Conservation (phyloP, 768 basidiomycete species). For the Agaricus blazei region DNA sequence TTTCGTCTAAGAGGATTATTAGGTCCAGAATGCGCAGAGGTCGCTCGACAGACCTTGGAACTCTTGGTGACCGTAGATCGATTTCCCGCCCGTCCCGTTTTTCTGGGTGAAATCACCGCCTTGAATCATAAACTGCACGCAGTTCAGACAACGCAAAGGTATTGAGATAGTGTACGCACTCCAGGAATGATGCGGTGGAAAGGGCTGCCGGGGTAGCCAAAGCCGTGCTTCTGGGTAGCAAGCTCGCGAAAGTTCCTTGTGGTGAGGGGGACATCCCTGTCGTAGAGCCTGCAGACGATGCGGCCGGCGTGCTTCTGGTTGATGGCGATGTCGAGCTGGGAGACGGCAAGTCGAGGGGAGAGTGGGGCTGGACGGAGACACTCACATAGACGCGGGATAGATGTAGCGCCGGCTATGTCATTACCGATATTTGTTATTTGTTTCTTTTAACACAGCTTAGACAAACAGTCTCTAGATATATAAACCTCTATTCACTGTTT, state of each 20-base stretch:
- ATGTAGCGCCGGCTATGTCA: too few relatives aligned
- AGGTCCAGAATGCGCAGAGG: not conserved
- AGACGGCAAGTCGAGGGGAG: too few relatives aligned
- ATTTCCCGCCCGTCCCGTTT: conserved; percentile 73
- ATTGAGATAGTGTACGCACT: not conserved
- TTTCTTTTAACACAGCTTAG: too few relatives aligned
- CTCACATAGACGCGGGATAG: too few relatives aligned
- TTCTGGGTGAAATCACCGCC: not conserved
- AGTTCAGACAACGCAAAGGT: too few relatives aligned
- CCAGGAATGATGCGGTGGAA: conserved; percentile 86
- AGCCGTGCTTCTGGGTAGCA: conserved; percentile 69
- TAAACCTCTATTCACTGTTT: too few relatives aligned
- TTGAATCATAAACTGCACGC: conserved; percentile 70
- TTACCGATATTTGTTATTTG: too few relatives aligned
- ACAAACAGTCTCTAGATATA: too few relatives aligned
- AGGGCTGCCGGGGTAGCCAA: conserved; percentile 57
- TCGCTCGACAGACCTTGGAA: conserved; percentile 45
- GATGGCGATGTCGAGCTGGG: conserved; percentile 31
- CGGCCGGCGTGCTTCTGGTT: conserved; percentile 36
- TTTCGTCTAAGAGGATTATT: conserved; percentile 58
- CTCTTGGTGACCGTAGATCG: conserved; percentile 61
- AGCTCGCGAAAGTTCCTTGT: conserved; percentile 87
- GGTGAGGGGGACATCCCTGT: conserved; percentile 71
- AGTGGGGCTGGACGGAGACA: too few relatives aligned
- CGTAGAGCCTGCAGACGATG: conserved; percentile 83